Base-by-base conservation (phyloP, 1,139 yeast species). In the Geotrichum aggregatum region DNA sequence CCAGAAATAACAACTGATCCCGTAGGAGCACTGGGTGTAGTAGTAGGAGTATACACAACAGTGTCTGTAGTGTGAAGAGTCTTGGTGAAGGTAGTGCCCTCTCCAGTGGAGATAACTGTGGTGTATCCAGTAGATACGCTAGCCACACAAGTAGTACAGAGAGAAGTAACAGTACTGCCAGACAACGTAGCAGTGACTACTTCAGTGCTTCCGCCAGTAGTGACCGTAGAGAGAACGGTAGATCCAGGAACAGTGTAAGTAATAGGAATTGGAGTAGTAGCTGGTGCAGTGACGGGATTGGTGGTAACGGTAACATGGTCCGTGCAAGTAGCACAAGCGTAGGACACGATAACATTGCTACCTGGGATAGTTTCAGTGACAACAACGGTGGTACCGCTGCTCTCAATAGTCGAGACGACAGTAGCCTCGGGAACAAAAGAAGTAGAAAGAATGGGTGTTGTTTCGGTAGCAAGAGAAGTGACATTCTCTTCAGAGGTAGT, bases 11-110 rank as follows among this genome's bases (percentile, higher is more conserved):
- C 16, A 30, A 19, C 34, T 11, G 35, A 13, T 3, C 34, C 14
- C 11, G 34, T 41, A 28, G 35, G 34, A 14, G 35, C 22, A 10
- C 24, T 28, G n/a, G 34, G 34, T 14, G 35, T 28, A 14, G 34
- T 31, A 2, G 46, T 31, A 30, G 46, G 39, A 18, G 38, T 31
- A 31, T 19, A 31, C 3, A 43, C 46, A 19, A 18, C 10, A 13
- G 46, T 43, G 22, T 16, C 22, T 8, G 30, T 40, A 11, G 28
- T 43, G 10, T 38, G 19, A 31, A 38, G 8, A n/a, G 46, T 43
- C 5, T n/a, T 16, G 6, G 46, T 43, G n/a, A 31, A 13, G 13
- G 31, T 31, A 3, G 46, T 43, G 2, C 39, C 38, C 2, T 28
- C 31, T 11, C 11, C 13, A 7, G 35, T 14, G 11, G 38, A 18